A percentile compares a stretch with the other conserved stretches of the same genome.
Evolutionary conservation across 495 filamentous ascomycete genomes (phyloP).

Genomic region (Letharia lupina): DNA sequence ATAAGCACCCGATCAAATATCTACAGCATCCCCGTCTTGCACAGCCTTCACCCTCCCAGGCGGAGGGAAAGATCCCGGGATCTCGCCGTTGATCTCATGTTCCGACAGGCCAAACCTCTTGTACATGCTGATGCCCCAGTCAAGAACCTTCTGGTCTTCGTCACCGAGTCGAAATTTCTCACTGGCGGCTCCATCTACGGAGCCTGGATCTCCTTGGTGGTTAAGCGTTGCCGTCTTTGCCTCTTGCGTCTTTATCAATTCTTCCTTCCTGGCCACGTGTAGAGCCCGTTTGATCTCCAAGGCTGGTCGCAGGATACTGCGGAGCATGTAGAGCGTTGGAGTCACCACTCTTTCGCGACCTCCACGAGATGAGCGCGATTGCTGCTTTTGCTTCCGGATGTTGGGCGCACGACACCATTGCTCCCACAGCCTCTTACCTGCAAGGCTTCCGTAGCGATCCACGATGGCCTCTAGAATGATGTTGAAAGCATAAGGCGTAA

Average conservation of each 20-base stretch:
- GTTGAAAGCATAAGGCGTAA: constrained; percentile 38
- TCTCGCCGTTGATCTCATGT: constrained; percentile 6
- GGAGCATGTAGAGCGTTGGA: constrained; percentile 37
- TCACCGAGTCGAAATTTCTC: neutral
- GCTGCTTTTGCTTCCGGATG: neutral
- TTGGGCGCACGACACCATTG: constrained; percentile 36
- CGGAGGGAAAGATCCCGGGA: neutral
- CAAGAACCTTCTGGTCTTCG: constrained; percentile 2
- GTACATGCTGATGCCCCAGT: constrained; percentile 16
- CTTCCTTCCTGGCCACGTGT: neutral
- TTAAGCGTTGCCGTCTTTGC: neutral
- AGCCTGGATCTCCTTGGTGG: neutral
- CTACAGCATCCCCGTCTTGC: neutral
- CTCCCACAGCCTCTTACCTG: constrained; percentile 36
- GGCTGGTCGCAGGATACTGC: constrained; percentile 30
- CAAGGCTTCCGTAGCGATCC: constrained; percentile 37
- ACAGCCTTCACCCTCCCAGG: neutral
- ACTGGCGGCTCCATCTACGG: neutral
- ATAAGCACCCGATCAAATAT: neutral
- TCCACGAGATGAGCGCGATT: neutral
- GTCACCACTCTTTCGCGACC: constrained; percentile 15
- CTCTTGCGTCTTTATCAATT: neutral
- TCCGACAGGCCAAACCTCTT: constrained; percentile 11
- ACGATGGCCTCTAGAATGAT: constrained; percentile 40
- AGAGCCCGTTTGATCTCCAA: constrained; percentile 6